Base-by-base conservation (phyloP, 495 filamentous ascomycete genomes). In the Trichoderma parareesei region DNA sequence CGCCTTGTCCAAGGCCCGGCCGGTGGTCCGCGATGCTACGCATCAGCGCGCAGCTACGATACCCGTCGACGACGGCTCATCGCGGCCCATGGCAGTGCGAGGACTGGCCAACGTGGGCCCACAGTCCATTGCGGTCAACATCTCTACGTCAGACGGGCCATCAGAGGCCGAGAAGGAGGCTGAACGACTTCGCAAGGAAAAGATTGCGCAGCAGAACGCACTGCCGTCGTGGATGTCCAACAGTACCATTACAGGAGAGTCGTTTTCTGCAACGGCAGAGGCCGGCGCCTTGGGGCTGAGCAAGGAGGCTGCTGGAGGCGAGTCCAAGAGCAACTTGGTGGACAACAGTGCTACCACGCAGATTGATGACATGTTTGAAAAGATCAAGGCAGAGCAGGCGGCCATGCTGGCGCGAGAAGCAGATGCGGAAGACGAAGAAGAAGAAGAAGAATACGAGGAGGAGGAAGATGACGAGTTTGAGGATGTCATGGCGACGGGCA, bases 211-310 rank as follows among this genome's bases (percentile, higher is more conserved):
- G 68, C 90, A 96, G 74, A 99, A 99, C 67, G 86, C 85, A 5
- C 77, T 99, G 44, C 94, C 94, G 0, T 81, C 87, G 11, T 97
- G 95, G 92, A 92, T 96, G 71, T 90, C 89, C 2, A 86, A 90
- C 59, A 92, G 87, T 57, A 97, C 93, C 2, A 90, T 99, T 49
- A 72, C 69, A 20, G 78, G 78, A n/a, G 68, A 77, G 66, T 79
- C 69, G 40, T 77, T 68, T 44, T 60, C 57, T 4, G 72, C 65
- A 33, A n/a, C 62, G 38, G 64, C 64, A 5, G 67, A 60, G 11
- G 68, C 65, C 5, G 72, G 84, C 60, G 78, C 83, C 33, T 64
- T 77, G 8, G 79, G 79, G 65, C 69, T 77, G 59, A 73, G 73
- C 53, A 84, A 79, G 63, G 84, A 87, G 55, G 76, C 78, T 44